Conservation (phyloP, 495 filamentous ascomycete species). For the Astrocystis sublimbata region DNA sequence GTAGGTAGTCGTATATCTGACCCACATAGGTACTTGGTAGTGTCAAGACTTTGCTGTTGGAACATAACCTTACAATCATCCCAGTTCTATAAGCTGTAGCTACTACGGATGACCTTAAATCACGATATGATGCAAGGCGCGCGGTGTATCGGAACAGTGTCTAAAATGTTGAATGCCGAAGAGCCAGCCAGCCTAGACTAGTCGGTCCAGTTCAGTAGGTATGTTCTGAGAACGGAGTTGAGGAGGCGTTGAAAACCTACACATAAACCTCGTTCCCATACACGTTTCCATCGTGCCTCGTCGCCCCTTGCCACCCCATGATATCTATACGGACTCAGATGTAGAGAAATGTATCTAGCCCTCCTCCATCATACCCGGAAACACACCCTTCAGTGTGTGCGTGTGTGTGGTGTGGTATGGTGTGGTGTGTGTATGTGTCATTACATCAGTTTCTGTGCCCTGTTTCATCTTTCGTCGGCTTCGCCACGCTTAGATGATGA, state of each 20-base stretch:
- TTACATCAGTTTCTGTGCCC: background rate
- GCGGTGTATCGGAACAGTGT: background rate
- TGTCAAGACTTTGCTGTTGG: no score
- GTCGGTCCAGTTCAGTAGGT: background rate
- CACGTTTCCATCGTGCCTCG: slow-evolving; percentile 3
- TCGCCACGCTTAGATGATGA: background rate
- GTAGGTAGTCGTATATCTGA: no score
- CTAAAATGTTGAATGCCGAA: background rate
- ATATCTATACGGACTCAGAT: slow-evolving; percentile 3
- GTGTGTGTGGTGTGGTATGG: no score
- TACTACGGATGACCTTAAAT: no score
- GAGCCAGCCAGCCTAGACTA: background rate
- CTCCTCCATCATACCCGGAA: background rate
- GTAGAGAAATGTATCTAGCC: background rate
- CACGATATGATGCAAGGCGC: background rate
- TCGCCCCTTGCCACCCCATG: slow-evolving; percentile 7
- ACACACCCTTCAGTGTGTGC: background rate
- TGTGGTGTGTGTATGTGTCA: no score
- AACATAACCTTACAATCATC: no score
- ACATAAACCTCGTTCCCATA: slow-evolving; percentile 2
- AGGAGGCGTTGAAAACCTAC: background rate
- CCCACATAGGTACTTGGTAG: no score
- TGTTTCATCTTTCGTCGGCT: background rate
- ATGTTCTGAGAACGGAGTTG: background rate
- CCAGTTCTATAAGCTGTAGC: no score